Percentiles rank a stretch among this genome's conserved stretches.
Conservation (phyloP, 2,329 filamentous ascomycete genomes). For the Alternaria metachromatica region DNA sequence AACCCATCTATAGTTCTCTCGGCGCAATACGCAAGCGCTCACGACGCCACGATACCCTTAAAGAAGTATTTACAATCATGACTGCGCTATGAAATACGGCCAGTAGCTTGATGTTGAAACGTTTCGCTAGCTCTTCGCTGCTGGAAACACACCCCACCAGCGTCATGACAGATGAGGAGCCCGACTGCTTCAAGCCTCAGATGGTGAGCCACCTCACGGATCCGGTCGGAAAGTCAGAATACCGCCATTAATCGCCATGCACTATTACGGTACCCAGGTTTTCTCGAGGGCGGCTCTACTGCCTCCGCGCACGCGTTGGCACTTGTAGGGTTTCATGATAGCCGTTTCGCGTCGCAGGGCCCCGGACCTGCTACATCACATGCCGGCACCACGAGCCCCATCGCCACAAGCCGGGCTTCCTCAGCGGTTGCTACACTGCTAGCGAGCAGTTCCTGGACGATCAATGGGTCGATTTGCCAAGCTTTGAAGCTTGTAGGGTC, state of each 20-base stretch:
- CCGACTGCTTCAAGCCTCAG: slow-evolving; percentile 24
- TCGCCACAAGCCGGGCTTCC: slow-evolving; percentile 23
- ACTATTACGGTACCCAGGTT: slow-evolving; percentile 20
- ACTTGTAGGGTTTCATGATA: slow-evolving; percentile 45
- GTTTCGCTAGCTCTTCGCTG: slow-evolving; percentile 21
- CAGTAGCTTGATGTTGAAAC: slow-evolving; percentile 29
- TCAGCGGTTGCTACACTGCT: slow-evolving; percentile 38
- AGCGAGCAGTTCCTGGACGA: slow-evolving; percentile 34
- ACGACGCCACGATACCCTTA: background rate
- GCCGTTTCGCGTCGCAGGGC: slow-evolving; percentile 45
- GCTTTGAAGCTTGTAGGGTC: slow-evolving; percentile 42
- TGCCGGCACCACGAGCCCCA: slow-evolving; percentile 40
- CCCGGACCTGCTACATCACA: slow-evolving; percentile 47
- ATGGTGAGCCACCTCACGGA: slow-evolving; percentile 29
- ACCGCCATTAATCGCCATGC: slow-evolving; percentile 41
- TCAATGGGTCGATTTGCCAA: slow-evolving; percentile 39
- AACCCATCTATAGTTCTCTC: slow-evolving; percentile 1
- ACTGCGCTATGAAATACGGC: background rate
- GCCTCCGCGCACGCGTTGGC: slow-evolving; percentile 42
- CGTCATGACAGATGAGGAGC: slow-evolving; percentile 12
- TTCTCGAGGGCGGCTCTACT: slow-evolving; percentile 34
- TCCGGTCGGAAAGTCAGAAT: slow-evolving; percentile 32
- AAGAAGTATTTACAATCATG: background rate
- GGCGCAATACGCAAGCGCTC: slow-evolving; percentile 9
- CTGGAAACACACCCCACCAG: slow-evolving; percentile 20